phyloP scores from a whole-genome alignment of 78 protist genomes.

The Dictyostelium discoideum region DNA sequence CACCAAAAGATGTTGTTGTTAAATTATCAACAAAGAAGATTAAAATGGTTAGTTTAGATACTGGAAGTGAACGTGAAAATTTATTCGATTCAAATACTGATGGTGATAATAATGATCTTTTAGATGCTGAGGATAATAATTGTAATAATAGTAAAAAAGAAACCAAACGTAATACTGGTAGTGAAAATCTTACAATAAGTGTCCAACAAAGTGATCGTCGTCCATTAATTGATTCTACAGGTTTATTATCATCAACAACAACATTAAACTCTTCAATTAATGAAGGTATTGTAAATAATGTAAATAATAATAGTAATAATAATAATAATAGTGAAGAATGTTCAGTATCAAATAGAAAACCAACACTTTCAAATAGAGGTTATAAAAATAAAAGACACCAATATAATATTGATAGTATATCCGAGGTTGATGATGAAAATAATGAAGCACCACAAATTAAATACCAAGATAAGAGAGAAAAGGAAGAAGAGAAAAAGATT shows the following conservation, averaged over 20 bases:
- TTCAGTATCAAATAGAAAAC: no score
- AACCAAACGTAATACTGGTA: neutral
- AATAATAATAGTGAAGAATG: no score
- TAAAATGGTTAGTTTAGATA: conserved; percentile 33
- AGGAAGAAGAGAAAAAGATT: no score
- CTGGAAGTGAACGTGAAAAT: conserved; percentile 47
- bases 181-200: neutral
- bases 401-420: no score
- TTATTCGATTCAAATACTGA: neutral
- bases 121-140: neutral
- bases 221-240: neutral
- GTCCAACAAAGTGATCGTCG: neutral
- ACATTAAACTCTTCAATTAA: no score
- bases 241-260: neutral
- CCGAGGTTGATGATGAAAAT: no score
- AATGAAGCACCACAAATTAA: neutral
- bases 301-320: no score
- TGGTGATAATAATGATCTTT: neutral
- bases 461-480: no score
- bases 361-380: no score
- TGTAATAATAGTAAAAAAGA: no score
- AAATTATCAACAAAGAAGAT: conserved; percentile 12
- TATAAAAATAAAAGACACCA: no score
- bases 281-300: no score
- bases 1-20: conserved; percentile 46